Evolutionary conservation across 2,329 filamentous ascomycete genomes (phyloP).

Genomic region (Colletotrichum phormii): DNA sequence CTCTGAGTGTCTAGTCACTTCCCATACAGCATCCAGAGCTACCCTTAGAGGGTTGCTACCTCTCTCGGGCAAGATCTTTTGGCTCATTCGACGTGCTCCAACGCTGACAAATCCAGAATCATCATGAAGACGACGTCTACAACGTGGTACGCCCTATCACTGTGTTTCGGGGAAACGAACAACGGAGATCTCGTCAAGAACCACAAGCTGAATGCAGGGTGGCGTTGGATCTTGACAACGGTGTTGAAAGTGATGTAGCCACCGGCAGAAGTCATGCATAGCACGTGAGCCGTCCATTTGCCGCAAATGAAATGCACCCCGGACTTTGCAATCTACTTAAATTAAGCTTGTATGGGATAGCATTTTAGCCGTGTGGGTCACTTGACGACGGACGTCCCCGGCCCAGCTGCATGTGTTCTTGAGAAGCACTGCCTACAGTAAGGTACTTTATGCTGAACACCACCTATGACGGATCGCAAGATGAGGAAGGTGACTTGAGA

Average conservation of each 20-base stretch:
- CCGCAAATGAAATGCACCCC: neutral
- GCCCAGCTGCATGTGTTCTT: neutral
- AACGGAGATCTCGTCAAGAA: neutral
- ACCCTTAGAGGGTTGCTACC: too few relatives aligned
- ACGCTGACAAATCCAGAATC: neutral
- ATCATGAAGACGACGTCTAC: neutral
- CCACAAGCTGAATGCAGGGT: neutral
- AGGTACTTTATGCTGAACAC: neutral
- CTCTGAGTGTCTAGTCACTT: neutral
- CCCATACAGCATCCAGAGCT: neutral
- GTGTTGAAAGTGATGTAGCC: neutral
- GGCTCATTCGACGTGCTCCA: neutral
- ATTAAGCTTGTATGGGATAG: constrained; percentile 24
- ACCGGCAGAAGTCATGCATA: constrained; percentile 12
- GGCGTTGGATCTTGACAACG: neutral
- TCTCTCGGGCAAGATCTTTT: neutral
- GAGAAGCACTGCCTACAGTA: neutral
- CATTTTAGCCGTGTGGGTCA: neutral
- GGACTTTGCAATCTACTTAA: constrained; percentile 13
- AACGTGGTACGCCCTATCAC: neutral
- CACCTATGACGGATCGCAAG: neutral
- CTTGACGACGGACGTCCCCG: neutral
- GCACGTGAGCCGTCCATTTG: neutral
- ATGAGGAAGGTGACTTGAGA: neutral
- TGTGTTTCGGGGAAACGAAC: neutral